Percentiles rank a stretch among this genome's conserved stretches.
Conservation (phyloP, 768 basidiomycete species). For the Kwoniella sp. region DNA sequence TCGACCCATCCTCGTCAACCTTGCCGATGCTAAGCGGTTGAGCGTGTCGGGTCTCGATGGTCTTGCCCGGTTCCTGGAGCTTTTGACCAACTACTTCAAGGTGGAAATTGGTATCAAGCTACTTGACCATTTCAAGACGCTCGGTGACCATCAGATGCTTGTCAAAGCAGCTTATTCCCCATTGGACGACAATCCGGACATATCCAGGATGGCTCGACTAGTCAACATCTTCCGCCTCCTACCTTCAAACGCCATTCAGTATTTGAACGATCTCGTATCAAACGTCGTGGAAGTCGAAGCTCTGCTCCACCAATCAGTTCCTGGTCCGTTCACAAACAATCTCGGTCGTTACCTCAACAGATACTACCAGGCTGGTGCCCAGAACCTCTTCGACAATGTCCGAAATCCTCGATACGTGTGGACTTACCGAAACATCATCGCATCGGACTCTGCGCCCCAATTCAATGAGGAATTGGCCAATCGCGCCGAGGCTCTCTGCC, state of each 20-base stretch:
- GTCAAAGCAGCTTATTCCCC: conserved; percentile 76
- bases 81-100: conserved; percentile 98
- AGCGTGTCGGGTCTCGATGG: conserved; percentile 88
- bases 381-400: conserved; percentile 81
- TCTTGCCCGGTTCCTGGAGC: conserved; percentile 85
- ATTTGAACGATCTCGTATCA: conserved; percentile 82
- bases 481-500: conserved; percentile 55
- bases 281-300: conserved; percentile 89
- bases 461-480: conserved; percentile 56
- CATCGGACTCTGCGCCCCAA: conserved; percentile 75
- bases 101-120: conserved; percentile 98
- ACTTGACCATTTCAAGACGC: conserved; percentile 89
- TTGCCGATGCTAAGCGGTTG: conserved; percentile 91
- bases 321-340: conserved; percentile 90
- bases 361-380: conserved; percentile 80
- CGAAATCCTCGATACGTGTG: conserved; percentile 75
- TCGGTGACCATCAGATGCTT: conserved; percentile 86
- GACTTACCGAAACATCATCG: conserved; percentile 79
- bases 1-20: conserved; percentile 94
- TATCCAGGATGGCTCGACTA: conserved; percentile 89
- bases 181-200: conserved; percentile 79
- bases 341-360: conserved; percentile 87
- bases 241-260: conserved; percentile 83
- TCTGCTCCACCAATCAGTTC: conserved; percentile 83
- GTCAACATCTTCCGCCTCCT: conserved; percentile 97